Conservation (phyloP, 148 eudicot species). For the Rhododendron simsii region DNA sequence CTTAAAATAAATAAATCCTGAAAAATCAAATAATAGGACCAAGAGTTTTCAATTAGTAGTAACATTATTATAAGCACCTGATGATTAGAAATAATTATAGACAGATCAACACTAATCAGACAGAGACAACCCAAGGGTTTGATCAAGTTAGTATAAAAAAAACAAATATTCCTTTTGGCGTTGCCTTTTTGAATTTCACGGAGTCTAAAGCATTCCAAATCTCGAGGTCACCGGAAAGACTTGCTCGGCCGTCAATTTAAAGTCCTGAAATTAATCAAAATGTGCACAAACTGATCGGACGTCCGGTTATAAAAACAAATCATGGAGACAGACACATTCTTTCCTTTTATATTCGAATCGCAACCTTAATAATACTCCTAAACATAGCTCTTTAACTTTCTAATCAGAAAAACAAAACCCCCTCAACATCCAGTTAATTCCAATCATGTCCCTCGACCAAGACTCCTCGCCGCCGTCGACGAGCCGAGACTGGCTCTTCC, state of each 20-base stretch:
- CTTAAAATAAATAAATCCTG: neutral
- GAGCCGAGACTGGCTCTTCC: slow-evolving; percentile 42
- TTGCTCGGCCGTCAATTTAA: too few relatives aligned
- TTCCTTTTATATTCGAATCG: neutral
- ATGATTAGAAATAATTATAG: neutral
- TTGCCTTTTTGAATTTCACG: too few relatives aligned
- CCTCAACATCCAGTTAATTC: neutral
- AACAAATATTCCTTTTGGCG: too few relatives aligned
- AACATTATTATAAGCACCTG: neutral
- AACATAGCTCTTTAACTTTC: too few relatives aligned
- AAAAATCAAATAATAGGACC: neutral
- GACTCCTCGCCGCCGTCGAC: slow-evolving; percentile 14
- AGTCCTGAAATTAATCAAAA: too few relatives aligned
- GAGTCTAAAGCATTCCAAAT: too few relatives aligned
- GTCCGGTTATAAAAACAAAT: too few relatives aligned
- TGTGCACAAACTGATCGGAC: too few relatives aligned
- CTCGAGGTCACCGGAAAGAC: fast-evolving
- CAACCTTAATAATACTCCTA: neutral
- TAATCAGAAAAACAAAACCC: neutral
- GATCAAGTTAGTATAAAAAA: too few relatives aligned
- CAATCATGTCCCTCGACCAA: slow-evolving; percentile 24
- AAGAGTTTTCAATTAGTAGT: too few relatives aligned
- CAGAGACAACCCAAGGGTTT: neutral
- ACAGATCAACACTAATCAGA: neutral
- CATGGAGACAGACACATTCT: too few relatives aligned